Evolutionary conservation across 108 stramenopile genomes (phyloP).

Genomic region (Stephanodiscus triporus): DNA sequence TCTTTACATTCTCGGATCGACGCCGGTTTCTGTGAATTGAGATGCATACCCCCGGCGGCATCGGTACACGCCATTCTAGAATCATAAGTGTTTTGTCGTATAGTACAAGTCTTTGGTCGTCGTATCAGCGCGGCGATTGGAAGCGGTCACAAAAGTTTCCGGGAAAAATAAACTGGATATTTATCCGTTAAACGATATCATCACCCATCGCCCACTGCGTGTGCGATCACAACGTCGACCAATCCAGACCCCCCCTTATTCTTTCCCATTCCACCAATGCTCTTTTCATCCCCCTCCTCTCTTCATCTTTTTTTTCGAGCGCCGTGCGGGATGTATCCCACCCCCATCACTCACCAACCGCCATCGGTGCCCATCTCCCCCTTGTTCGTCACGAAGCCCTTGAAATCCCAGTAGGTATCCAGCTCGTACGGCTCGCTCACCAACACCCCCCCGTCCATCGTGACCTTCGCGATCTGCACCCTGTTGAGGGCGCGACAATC

Average conservation of each 20-base stretch:
- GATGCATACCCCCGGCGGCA: too few species aligned
- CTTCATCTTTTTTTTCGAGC: background rate
- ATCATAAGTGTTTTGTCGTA: too few species aligned
- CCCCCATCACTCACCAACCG: constrained; percentile 70
- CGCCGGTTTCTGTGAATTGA: constrained; percentile 12
- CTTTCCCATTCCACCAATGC: background rate
- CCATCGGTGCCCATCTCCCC: constrained; percentile 81
- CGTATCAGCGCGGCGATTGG: too few species aligned
- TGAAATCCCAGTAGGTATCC: constrained; percentile 78
- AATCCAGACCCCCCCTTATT: background rate
- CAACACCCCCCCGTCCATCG: constrained; percentile 56
- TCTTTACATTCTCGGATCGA: constrained; percentile 32
- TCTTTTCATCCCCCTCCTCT: background rate
- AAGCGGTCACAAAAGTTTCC: too few species aligned
- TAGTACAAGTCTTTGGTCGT: too few species aligned
- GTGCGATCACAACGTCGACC: too few species aligned
- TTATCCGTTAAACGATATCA: background rate
- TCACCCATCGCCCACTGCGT: too few species aligned
- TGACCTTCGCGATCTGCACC: constrained; percentile 97
- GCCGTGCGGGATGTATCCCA: too few species aligned
- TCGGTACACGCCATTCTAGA: too few species aligned
- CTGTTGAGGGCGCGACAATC: constrained; percentile 93
- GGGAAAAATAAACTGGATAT: background rate
- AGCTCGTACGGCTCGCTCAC: constrained; percentile 91
- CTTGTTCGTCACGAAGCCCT: constrained; percentile 65